Evolutionary conservation across 2,329 filamentous ascomycete genomes (phyloP).

Genomic region (Amesomyces nigricolor): DNA sequence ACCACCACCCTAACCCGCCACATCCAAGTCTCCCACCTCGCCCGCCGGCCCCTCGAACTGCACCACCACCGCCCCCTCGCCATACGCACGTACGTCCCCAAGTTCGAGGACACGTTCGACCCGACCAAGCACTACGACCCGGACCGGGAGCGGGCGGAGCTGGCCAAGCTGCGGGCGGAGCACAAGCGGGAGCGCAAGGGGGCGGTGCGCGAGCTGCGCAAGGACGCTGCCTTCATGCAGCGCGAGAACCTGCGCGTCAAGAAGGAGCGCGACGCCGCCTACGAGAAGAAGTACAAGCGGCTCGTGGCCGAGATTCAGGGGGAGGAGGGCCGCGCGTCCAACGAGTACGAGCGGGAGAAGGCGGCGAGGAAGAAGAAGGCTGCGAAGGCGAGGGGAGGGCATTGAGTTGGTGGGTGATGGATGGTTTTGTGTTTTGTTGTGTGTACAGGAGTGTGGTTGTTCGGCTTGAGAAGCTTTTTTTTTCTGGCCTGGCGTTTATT

Average conservation of each 20-base stretch:
- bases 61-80: constrained; percentile 85
- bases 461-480: background rate
- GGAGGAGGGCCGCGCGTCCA: constrained; percentile 80
- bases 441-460: background rate
- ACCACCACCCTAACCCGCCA: constrained; percentile 46
- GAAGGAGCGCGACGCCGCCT: constrained; percentile 86
- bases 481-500: background rate
- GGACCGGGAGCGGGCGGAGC: constrained; percentile 80
- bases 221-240: constrained; percentile 91
- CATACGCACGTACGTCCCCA: constrained; percentile 83
- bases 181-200: constrained; percentile 95
- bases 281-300: constrained; percentile 93
- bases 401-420: background rate
- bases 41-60: constrained; percentile 74
- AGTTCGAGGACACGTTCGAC: constrained; percentile 94
- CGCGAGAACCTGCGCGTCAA: constrained; percentile 85
- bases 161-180: constrained; percentile 78
- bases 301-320: constrained; percentile 93
- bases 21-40: constrained; percentile 55
- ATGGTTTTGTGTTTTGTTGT: background rate
- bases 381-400: constrained; percentile 50
- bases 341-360: constrained; percentile 86
- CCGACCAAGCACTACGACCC: constrained; percentile 97
- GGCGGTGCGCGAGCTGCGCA: constrained; percentile 85
- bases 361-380: constrained; percentile 66